These are phyloP conservation scores for Jatropha multifida DNA, from an alignment of 441 rosid genomes.

Conservation along the genomic window DNA sequence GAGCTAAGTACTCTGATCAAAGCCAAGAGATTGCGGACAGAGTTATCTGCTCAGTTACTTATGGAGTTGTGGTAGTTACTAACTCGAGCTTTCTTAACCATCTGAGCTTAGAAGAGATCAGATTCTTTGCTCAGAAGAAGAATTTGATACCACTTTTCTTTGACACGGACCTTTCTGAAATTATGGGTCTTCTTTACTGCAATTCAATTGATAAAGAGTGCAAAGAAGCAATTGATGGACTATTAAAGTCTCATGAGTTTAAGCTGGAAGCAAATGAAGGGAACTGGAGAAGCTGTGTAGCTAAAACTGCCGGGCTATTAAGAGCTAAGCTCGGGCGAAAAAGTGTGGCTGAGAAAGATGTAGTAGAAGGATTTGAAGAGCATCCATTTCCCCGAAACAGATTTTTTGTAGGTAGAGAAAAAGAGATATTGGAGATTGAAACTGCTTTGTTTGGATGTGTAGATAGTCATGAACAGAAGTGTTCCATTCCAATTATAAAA, in stretches of 20 bases:
- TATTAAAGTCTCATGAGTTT: constrained; percentile 68
- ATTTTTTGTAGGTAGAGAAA: constrained; percentile 74
- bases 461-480: constrained; percentile 49
- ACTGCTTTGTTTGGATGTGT: constrained; percentile 63
- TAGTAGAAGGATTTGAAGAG: constrained; percentile 54
- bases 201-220: constrained; percentile 67
- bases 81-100: constrained; percentile 61
- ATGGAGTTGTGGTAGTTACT: constrained; percentile 74
- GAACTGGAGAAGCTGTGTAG: constrained; percentile 81
- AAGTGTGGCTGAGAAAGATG: constrained; percentile 57
- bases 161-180: constrained; percentile 60
- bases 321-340: constrained; percentile 78
- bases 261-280: constrained; percentile 74
- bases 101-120: constrained; percentile 75
- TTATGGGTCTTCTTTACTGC: constrained; percentile 55
- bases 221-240: constrained; percentile 81
- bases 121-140: constrained; percentile 89
- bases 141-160: constrained; percentile 81
- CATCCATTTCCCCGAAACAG: constrained; percentile 73
- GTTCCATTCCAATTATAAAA: constrained; percentile 39
- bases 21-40: constrained; percentile 88
- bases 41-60: constrained; percentile 77
- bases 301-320: constrained; percentile 50
- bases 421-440: constrained; percentile 73
- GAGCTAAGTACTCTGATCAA: constrained; percentile 81